phyloP scores from a whole-genome alignment of 768 basidiomycete genomes.

The Pleurotus djamor region DNA sequence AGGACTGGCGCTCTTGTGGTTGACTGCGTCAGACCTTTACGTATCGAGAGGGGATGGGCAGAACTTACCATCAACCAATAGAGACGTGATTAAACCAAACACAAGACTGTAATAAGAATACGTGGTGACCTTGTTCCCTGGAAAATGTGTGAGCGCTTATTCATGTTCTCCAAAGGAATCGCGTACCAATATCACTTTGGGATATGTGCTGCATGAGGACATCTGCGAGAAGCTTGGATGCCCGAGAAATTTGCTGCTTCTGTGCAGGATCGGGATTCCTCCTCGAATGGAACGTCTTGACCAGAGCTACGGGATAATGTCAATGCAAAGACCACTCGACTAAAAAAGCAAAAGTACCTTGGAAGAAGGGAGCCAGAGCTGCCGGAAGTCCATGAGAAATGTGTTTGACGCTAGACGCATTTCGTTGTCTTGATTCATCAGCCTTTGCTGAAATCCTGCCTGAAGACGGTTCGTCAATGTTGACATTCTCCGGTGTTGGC shows the following conservation, averaged over 20 bases:
- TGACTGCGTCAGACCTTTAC: neutral
- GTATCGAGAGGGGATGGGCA: constrained; percentile 2
- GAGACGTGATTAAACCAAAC: constrained; percentile 39
- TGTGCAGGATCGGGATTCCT: constrained; percentile 75
- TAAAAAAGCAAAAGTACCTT: no score
- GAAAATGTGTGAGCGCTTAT: neutral
- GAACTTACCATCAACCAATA: constrained; percentile 47
- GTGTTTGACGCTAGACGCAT: constrained; percentile 77
- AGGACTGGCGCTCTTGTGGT: constrained; percentile 69
- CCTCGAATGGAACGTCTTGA: constrained; percentile 83
- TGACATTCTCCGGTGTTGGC: constrained; percentile 10
- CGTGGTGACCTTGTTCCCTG: constrained; percentile 25
- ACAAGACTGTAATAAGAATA: constrained; percentile 48
- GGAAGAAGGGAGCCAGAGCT: constrained; percentile 80
- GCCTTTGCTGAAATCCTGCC: constrained; percentile 22
- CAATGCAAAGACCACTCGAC: no score
- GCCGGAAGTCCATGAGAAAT: constrained; percentile 76
- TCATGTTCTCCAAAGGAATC: no score
- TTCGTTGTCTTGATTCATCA: constrained; percentile 52
- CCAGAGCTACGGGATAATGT: constrained; percentile 53
- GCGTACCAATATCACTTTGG: constrained; percentile 49
- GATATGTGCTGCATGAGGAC: constrained; percentile 73
- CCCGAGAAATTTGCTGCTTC: constrained; percentile 71
- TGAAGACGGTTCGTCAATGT: constrained; percentile 16
- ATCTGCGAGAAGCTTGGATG: constrained; percentile 67